Conservation (phyloP, 257 asterid genomes). For the Lithospermum erythrorhizon region DNA sequence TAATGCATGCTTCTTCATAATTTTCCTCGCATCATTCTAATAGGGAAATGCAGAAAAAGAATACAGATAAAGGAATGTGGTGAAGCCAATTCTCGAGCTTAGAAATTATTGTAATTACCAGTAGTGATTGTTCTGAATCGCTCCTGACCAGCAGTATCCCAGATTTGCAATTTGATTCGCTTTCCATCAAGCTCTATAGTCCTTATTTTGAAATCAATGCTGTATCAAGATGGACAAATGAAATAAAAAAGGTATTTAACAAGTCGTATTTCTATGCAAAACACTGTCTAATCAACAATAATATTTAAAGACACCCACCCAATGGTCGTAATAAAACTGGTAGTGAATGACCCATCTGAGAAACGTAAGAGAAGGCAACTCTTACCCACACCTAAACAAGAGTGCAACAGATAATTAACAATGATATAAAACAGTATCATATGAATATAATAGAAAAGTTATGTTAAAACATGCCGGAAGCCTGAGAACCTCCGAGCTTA, state of each 20-base stretch:
- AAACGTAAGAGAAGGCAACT: slow-evolving; percentile 97
- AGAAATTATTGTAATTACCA: slow-evolving; percentile 12
- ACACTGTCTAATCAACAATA: not conserved
- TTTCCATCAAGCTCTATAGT: slow-evolving; percentile 33
- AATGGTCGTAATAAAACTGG: slow-evolving; percentile 81
- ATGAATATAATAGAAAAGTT: not conserved
- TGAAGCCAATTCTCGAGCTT: not conserved
- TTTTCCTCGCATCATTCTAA: not conserved
- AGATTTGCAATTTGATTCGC: slow-evolving; percentile 27
- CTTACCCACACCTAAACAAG: slow-evolving; percentile 47
- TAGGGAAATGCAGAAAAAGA: not conserved
- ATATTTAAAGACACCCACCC: slow-evolving; percentile 15
- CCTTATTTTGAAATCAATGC: slow-evolving; percentile 35
- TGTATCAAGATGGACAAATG: slow-evolving; percentile 3
- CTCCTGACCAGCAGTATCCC: slow-evolving; percentile 36
- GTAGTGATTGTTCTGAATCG: slow-evolving; percentile 36
- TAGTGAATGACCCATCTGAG: slow-evolving; percentile 97
- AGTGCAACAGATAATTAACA: not conserved
- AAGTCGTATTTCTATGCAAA: not conserved
- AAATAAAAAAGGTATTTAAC: not conserved
- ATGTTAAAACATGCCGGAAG: not conserved
- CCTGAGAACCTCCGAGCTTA: not conserved
- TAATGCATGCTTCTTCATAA: not conserved
- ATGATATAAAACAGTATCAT: not conserved
- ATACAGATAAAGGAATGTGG: not conserved